Evolutionary conservation across 1,284 basidiomycete genomes (phyloP).

Genomic region (Polyporus tsugae): DNA sequence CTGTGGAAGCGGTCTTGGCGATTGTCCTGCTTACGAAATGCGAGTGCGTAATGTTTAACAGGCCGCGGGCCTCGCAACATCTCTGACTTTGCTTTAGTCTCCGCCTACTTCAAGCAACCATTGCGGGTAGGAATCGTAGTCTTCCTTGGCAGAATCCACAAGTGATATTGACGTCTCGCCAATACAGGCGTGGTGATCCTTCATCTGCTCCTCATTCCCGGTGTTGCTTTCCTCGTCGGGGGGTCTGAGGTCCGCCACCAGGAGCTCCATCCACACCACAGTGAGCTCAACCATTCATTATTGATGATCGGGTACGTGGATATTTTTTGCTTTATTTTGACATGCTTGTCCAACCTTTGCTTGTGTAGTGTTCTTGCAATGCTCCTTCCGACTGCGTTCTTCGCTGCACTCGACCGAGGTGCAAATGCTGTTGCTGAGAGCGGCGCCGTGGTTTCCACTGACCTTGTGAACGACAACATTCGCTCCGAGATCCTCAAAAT

Average conservation of each 20-base stretch:
- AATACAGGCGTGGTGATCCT: conserved; percentile 64
- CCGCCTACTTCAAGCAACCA: conserved; percentile 64
- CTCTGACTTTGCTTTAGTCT: conserved; percentile 44
- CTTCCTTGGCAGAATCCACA: not conserved
- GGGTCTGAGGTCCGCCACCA: conserved; percentile 63
- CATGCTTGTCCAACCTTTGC: conserved; percentile 41
- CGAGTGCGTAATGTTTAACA: conserved; percentile 56
- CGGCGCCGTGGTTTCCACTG: conserved; percentile 10
- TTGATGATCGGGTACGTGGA: conserved; percentile 64
- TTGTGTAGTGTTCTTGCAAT: conserved; percentile 67
- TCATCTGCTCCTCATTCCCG: conserved; percentile 68
- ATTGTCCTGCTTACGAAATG: conserved; percentile 70
- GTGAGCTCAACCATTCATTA: conserved; percentile 71
- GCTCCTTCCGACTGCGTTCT: conserved; percentile 70
- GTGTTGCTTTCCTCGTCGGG: conserved; percentile 66
- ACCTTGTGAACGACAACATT: conserved; percentile 42
- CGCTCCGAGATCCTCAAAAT: conserved; percentile 56
- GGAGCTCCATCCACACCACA: conserved; percentile 56
- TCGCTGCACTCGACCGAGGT: conserved; percentile 62
- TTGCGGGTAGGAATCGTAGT: conserved; percentile 53
- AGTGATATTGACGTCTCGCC: not conserved
- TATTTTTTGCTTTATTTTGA: not conserved
- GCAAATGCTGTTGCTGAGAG: conserved; percentile 16
- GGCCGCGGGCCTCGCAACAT: not conserved
- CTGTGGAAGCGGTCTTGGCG: conserved; percentile 69